Evolutionary conservation across 805 yeast species (phyloP).

Genomic region (Cyberlindnera xishuangbannaensis): DNA sequence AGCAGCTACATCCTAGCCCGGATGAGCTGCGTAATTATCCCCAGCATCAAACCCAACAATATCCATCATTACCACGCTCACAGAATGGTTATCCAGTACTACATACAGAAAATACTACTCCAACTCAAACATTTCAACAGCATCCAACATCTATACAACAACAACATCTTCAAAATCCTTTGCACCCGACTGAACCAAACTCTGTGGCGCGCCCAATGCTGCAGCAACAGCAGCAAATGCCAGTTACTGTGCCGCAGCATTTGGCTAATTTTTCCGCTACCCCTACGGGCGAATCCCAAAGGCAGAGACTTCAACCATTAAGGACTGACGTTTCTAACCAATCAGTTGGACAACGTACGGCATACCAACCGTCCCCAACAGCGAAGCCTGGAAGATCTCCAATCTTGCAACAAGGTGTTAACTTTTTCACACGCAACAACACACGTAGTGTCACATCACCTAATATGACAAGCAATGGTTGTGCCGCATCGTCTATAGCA

Average conservation of each 20-base stretch:
- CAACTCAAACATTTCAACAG: no score
- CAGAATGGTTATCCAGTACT: no score
- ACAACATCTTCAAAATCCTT: conserved; percentile 4
- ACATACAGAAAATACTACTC: no score
- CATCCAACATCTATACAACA: no score
- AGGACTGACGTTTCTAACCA: conserved; percentile 9
- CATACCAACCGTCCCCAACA: conserved; percentile 17
- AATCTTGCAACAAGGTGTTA: conserved; percentile 32
- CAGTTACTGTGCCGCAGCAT: conserved; percentile 13
- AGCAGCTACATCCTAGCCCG: no score
- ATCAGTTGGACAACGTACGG: no score
- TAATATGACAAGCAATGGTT: conserved; percentile 9
- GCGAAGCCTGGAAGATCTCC: conserved; percentile 28
- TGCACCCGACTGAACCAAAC: conserved; percentile 11
- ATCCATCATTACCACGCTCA: no score
- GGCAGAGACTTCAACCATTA: conserved; percentile 10
- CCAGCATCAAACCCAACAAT: no score
- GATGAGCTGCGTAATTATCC: no score
- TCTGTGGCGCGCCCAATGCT: conserved; percentile 30
- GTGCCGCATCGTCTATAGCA: conserved; percentile 3
- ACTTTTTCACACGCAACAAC: conserved; percentile 26
- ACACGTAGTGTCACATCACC: conserved; percentile 23
- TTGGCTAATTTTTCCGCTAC: not conserved
- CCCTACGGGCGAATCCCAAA: not conserved
- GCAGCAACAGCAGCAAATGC: no score